These are phyloP conservation scores for Cardiosporidium cionae DNA, from an alignment of 169 alveolate species.

Conservation along the genomic window DNA sequence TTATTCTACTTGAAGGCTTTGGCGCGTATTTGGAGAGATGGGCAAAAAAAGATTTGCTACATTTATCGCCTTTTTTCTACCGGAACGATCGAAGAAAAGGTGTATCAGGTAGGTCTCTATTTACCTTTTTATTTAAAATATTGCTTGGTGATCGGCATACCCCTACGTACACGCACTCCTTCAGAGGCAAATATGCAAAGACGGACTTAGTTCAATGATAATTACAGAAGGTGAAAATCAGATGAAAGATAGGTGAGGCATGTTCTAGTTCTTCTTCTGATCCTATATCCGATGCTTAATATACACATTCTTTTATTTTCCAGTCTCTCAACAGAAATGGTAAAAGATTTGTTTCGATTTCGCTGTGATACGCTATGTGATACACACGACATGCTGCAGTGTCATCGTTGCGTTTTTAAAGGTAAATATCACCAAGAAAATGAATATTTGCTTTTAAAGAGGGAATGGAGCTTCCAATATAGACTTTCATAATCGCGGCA, in stretches of 20 bases:
- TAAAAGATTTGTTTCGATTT: constrained; percentile 44
- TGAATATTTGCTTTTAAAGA: background rate
- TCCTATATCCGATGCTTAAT: background rate
- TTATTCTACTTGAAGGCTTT: constrained; percentile 57
- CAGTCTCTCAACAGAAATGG: constrained; percentile 48
- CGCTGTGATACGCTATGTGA: constrained; percentile 46
- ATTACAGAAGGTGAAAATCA: constrained; percentile 48
- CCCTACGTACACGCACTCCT: constrained; percentile 31
- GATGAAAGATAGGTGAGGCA: constrained; percentile 37
- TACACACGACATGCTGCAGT: constrained; percentile 56
- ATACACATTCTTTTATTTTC: background rate
- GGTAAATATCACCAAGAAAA: background rate
- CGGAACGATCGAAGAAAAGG: constrained; percentile 97
- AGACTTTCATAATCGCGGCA: background rate
- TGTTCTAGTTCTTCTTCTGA: background rate
- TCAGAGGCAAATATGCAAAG: constrained; percentile 66
- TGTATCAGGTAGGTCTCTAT: constrained; percentile 56
- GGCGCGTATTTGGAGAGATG: constrained; percentile 96
- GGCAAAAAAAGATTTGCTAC: constrained; percentile 88
- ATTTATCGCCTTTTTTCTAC: constrained; percentile 90
- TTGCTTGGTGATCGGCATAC: background rate
- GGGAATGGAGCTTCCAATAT: background rate
- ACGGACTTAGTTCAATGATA: constrained; percentile 55
- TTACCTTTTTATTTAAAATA: background rate
- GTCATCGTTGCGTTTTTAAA: constrained; percentile 36